Base-by-base conservation (phyloP, 495 filamentous ascomycete genomes). In the Cenococcum geophilum region DNA sequence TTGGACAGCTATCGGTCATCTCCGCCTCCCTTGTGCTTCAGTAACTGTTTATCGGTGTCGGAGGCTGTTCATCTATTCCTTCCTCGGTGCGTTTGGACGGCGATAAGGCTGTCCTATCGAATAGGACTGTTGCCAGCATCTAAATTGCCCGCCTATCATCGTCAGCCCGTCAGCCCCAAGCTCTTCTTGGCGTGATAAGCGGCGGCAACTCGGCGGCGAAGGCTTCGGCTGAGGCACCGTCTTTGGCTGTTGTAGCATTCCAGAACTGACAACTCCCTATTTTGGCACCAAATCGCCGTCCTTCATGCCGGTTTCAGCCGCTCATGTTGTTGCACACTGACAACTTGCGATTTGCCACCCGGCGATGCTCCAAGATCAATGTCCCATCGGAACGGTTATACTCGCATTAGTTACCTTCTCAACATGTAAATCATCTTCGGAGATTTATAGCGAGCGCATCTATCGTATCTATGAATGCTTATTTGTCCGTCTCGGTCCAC, bases 161-260 rank as follows among this genome's bases (percentile, higher is more conserved):
- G 25, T 0, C 25, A 14, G 57, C 25, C 16, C 35, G 37, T 36
- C 23, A 65, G 37, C 21, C 23, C 9, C 14, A 4, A n/a, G 21
- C 5, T 55, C 22, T 50, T 20, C 61, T 51, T 55, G 43, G 56
- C 34, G 5, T 52, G 20, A 52, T 52, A 52, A 52, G 25, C 20
- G 49, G 25, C 49, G 49, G 49, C 32, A 55, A 48, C 47, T 43
- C 32, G 36, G 56, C 25, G 49, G 10, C 36, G 55, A 42, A 35
- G 53, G 8, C 36, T 21, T 57, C 64, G 64, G 64, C 54, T 56
- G 59, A 63, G 64, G 60, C 60, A 48, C 57, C 55, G 49, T 50
- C 27, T 57, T 54, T 4, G 50, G 64, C 6, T 56, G 21, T 36
- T 55, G 63, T 63, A 55, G 64, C 64, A 55, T 67, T 67, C 64